Percentiles rank a stretch among this genome's conserved stretches.
Conservation (phyloP, 208 protist species). For the Leishmania turanica region DNA sequence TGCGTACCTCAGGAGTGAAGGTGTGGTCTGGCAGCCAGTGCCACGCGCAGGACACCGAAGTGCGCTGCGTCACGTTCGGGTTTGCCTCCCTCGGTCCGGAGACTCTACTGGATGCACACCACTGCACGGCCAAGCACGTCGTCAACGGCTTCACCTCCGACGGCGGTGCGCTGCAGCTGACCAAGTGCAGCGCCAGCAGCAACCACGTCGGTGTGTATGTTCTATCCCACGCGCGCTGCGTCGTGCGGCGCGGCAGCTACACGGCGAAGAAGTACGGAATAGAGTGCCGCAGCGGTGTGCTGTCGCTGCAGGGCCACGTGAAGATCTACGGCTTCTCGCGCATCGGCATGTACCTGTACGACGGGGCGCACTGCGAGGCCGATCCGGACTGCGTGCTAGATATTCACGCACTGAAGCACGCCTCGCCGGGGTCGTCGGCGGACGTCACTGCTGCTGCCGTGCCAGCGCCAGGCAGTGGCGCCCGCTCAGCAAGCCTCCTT, state of each 20-base stretch:
- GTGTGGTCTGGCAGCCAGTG: constrained; percentile 68
- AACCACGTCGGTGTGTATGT: constrained; percentile 74
- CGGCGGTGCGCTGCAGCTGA: constrained; percentile 47
- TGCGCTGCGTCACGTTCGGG: constrained; percentile 63
- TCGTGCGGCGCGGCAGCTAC: constrained; percentile 60
- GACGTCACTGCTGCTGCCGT: not conserved
- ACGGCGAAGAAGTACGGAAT: constrained; percentile 58
- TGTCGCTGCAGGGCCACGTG: constrained; percentile 67
- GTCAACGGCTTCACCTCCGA: constrained; percentile 79
- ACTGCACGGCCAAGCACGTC: constrained; percentile 60
- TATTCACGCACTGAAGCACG: constrained; percentile 32
- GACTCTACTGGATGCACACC: constrained; percentile 49
- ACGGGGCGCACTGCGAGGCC: constrained; percentile 40
- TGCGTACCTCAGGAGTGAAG: constrained; percentile 60
- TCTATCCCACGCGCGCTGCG: constrained; percentile 59
- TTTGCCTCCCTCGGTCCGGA: constrained; percentile 70
- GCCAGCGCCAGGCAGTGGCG: constrained; percentile 7
- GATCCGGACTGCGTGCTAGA: constrained; percentile 53
- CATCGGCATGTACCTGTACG: constrained; percentile 62
- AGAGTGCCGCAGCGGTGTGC: constrained; percentile 51
- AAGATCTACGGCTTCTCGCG: constrained; percentile 67
- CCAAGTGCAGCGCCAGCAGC: constrained; percentile 60
- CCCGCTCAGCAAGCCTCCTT: not conserved
- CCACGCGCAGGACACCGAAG: constrained; percentile 45
- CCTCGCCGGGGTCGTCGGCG: not conserved